Conservation (phyloP, 2,329 filamentous ascomycete genomes). For the Tricladium varicosporioides region DNA sequence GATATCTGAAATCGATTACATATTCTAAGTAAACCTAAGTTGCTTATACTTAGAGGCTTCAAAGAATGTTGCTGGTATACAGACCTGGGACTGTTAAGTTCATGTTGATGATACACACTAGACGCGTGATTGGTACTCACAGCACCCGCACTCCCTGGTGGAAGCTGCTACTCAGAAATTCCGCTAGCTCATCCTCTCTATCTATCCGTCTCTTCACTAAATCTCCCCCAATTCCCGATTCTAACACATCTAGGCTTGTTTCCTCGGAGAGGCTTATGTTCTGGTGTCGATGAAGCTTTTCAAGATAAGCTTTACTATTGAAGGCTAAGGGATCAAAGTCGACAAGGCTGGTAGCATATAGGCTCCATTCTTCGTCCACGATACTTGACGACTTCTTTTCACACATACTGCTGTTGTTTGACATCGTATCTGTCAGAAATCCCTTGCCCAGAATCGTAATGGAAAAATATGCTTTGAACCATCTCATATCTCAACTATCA, state of each 20-base stretch:
- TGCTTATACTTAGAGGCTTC: constrained; percentile 2
- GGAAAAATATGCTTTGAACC: no score
- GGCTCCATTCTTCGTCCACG: background rate
- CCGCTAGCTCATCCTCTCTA: background rate
- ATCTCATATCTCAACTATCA: background rate
- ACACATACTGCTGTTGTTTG: background rate
- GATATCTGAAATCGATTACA: constrained; percentile 1
- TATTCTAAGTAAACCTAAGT: constrained; percentile 1
- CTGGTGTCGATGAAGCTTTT: constrained; percentile 1
- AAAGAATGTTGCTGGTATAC: constrained; percentile 1
- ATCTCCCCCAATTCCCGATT: background rate
- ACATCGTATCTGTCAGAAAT: background rate
- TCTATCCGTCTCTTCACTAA: background rate
- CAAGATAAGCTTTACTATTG: background rate
- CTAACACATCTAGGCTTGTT: background rate
- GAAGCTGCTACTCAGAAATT: background rate
- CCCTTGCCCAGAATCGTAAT: no score
- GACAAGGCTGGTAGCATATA: background rate
- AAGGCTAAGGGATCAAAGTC: constrained; percentile 5
- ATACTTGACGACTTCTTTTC: background rate
- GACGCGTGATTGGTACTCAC: background rate
- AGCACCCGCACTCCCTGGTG: background rate
- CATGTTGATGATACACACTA: background rate
- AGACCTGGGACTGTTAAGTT: background rate
- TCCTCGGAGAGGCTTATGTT: background rate